Base-by-base conservation (phyloP, 495 filamentous ascomycete genomes). In the Daldinia caldariorum region DNA sequence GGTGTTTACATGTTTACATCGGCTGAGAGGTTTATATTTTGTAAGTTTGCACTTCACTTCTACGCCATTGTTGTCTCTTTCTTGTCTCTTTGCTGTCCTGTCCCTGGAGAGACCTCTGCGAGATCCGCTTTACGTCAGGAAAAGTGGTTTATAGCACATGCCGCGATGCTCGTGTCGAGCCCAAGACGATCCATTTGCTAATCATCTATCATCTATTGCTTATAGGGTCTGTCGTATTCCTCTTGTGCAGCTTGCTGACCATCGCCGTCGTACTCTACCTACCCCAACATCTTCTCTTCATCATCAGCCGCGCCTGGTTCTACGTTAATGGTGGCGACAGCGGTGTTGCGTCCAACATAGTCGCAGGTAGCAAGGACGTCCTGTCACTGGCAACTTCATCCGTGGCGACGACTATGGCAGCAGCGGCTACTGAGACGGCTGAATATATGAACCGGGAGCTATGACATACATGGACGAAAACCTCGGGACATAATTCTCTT, bases 261-360 rank as follows among this genome's bases (percentile, higher is more conserved):
- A 91, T 94, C 72, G 95, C 91, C 62, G 88, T 88, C 70, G 90
- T 91, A 47, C 87, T 98, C 66, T 99, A 99, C 83, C 91, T 99
- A 18, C 95, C 95, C 20, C 89, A 94, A 66, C 95, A 98, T 78
- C 78, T 98, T 73, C 82, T 87, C 68, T 86, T 88, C 67, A 89
- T 99, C 73, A 85, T 90, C 70, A 85, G 85, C 72, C 89, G 94
- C 74, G 87, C 93, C 31, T 97, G 93, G 89, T 99, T 97, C 82
- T 99, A 99, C 85, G 93, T 92, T 72, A 89, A 87, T 63, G 93
- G 93, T 56, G 93, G 94, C 73, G 91, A 92, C 61, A 75, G 77
- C 35, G 73, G 71, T 37, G 70, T 78, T 58, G 79, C 69, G 6
- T 67, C 71, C 8, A 75, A 76, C 58, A 54, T 80, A 22, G 71